Base-by-base conservation (phyloP, 257 asterid species). In the Rubia yunnanensis region DNA sequence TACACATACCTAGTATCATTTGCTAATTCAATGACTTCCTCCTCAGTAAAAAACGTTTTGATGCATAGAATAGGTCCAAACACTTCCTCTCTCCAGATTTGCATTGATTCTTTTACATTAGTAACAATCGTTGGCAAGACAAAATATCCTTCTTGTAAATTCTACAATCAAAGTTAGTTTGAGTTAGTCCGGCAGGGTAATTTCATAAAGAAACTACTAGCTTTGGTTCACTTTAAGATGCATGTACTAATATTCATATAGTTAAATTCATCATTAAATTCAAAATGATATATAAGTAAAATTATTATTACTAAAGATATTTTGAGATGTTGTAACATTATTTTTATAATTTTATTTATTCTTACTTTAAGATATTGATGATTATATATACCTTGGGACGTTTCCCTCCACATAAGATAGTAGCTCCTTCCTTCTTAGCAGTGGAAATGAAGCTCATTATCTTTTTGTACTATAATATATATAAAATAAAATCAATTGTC, bases 71-170 rank as follows among this genome's bases (percentile, higher is more conserved):
- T 94, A 23, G 97, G 98, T 65, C 98, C 98, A 34, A 92, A 89
- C 23, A 92, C 97, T 83, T 92, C 98, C 77, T 92, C 98, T 78
- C 82, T 81, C 98, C 97, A 89, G 52, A 92, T 89, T 87, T 92
- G 95, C 98, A 92, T 92, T 64, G 92, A 77, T 41, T 95, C 83
- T 64, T 71, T 76, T 63, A 92, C 91, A 68, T 92, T 80, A 10
- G 88, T 81, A 61, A 92, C 77, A 24, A 92, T 74, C 23, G 95
- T 86, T 61, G 97, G 98, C 74, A 75, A 74, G 55, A 92, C 35
- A 62, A 78, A 92, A 79, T 66, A 92, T 59, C 99, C 99, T 76
- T 86, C 89, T 77, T 85, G 80, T 58, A 87, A 79, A 74, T 92
- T 94, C 96, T 89, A 20, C n/a, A n/a, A n/a, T n/a, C 38, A 67